Conservation (phyloP, 257 asterid genomes). For the Nicotiana otophora region DNA sequence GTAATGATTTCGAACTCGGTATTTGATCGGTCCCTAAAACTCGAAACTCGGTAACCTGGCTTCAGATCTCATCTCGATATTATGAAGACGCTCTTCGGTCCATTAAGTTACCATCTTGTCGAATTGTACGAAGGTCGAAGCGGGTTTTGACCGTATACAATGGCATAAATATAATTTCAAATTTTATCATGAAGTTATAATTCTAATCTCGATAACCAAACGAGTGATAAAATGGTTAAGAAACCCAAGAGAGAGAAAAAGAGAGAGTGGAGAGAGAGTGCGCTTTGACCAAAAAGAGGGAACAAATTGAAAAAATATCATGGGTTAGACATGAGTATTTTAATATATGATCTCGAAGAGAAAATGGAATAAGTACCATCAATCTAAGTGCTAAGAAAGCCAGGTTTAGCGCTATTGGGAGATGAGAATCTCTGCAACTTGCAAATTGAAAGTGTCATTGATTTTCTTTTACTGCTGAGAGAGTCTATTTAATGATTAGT, state of each 20-base stretch:
- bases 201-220: no score
- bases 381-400: neutral
- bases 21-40: no score
- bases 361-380: neutral
- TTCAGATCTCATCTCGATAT: no score
- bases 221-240: neutral
- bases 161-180: no score
- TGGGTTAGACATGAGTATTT: neutral
- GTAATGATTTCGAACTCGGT: no score
- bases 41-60: no score
- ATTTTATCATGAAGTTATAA: no score
- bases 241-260: neutral
- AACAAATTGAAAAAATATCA: neutral
- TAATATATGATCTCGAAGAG: neutral
- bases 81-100: no score
- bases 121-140: no score
- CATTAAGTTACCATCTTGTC: no score
- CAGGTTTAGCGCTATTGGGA: conserved; percentile 1
- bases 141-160: no score
- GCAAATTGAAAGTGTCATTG: neutral
- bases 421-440: neutral
- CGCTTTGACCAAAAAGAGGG: neutral
- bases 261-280: neutral
- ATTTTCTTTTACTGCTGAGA: neutral
- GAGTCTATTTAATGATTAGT: neutral